Evolutionary conservation across 768 basidiomycete species (phyloP), one percentile per base, ranked within the genome.

Genomic region (Tubosaeta brunneosetosa): DNA sequence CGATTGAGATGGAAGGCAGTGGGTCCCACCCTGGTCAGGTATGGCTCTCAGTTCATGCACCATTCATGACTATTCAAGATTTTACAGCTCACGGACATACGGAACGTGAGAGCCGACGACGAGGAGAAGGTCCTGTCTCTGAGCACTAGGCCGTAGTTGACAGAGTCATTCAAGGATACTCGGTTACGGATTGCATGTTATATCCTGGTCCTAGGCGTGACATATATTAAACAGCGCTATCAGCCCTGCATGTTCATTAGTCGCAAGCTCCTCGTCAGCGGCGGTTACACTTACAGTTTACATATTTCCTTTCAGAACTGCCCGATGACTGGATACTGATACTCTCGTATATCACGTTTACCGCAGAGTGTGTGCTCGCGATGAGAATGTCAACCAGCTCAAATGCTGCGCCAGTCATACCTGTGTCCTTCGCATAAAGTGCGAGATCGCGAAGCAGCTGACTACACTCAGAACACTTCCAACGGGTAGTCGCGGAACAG

Each of bases 281-380:
- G 16, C n/a, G 19, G 9, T 3, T 14, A 47, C 14, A 73, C 84
- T 61, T 54, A 91, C 91, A 92, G 61, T 89, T 83, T 0, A 78
- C 72, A 56, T 81, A 79, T 64, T 79, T 74, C 63, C 77, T 81
- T 51, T 90, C 89, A 4, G 81, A 68, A 7, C 77, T 60, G 3
- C 75, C 74, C 7, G 79, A 73, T 7, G 82, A 73, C 10, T 91
- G 85, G 52, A 71, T 71, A 17, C 74, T 75, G 43, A 93, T 88
- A 60, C 85, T 86, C 65, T 97, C 92, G 64, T 90, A 94, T 31
- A 92, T 73, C 79, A 94, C 86, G 56, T 91, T 85, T 1, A 97
- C 92, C 8, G 89, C 84, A 49, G 79, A 86, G 61, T 93, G 92
- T 4, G 93, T 88, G 63, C 81, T 95, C 3, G 89, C 77, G 7